These are phyloP conservation scores for Hordeum marinum DNA, from an alignment of 176 grass and related monocot species.

Conservation along the genomic window DNA sequence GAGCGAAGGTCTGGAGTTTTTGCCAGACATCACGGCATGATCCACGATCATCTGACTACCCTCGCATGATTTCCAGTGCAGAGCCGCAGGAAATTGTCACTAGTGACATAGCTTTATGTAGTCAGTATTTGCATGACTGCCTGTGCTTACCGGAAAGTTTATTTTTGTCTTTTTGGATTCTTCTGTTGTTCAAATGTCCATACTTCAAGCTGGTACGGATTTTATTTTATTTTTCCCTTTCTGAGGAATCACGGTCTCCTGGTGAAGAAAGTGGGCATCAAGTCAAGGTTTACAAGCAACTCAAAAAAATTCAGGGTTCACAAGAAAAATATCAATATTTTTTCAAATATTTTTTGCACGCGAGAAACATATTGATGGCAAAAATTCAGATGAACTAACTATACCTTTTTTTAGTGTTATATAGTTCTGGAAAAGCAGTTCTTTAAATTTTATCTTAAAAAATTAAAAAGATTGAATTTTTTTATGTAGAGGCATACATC, in stretches of 20 bases:
- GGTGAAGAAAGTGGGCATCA: not conserved
- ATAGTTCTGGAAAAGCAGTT: not conserved
- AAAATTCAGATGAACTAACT: not conserved
- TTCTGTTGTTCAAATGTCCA: conserved; percentile 17
- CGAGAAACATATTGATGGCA: not conserved
- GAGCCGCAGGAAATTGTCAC: conserved; percentile 16
- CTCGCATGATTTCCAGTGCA: conserved; percentile 15
- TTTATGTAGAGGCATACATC: not conserved
- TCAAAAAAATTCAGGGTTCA: not conserved
- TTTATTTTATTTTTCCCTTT: not conserved
- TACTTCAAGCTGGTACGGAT: not conserved
- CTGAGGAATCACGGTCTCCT: not conserved
- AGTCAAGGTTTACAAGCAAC: not conserved
- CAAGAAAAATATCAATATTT: not conserved
- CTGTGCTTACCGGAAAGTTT: conserved; percentile 14
- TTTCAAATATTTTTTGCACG: not conserved
- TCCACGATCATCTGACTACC: not conserved
- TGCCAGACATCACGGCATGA: not conserved
- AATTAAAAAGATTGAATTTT: not conserved
- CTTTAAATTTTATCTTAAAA: not conserved
- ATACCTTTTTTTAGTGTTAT: not conserved
- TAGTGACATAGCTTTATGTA: not conserved
- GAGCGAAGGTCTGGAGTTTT: not conserved
- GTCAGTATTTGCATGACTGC: conserved; percentile 17
- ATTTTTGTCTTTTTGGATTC: conserved; percentile 22